These are phyloP conservation scores for Quercus wislizeni DNA, from an alignment of 306 rosid genomes.

Conservation along the genomic window DNA sequence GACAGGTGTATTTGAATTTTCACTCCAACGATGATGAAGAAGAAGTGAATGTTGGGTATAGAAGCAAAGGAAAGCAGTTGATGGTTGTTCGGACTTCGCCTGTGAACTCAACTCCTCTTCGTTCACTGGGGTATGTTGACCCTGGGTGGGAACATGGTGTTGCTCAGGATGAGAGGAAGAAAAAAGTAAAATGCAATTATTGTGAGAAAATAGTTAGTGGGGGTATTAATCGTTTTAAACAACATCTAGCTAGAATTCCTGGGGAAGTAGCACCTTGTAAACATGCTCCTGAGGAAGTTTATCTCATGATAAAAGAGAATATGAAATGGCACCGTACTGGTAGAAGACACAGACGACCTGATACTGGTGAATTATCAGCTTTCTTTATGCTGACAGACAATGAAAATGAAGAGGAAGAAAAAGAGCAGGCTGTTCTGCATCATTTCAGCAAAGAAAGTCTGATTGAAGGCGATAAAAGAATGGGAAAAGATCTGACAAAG, in stretches of 20 bases:
- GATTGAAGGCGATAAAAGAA: constrained; percentile 58
- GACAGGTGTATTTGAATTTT: constrained; percentile 66
- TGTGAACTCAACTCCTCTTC: constrained; percentile 64
- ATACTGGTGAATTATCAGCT: constrained; percentile 52
- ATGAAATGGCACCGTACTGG: constrained; percentile 99
- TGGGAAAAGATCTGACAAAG: constrained; percentile 55
- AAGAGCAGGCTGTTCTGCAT: constrained; percentile 52
- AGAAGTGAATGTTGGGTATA: constrained; percentile 57
- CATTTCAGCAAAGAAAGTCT: constrained; percentile 59
- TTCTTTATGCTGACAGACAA: constrained; percentile 65
- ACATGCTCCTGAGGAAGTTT: constrained; percentile 90
- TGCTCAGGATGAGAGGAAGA: constrained; percentile 97
- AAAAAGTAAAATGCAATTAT: constrained; percentile 92
- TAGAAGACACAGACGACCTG: constrained; percentile 72
- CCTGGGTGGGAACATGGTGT: constrained; percentile 99
- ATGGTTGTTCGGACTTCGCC: constrained; percentile 54
- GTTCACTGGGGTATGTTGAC: constrained; percentile 87
- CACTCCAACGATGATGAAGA: constrained; percentile 74
- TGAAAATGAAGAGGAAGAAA: constrained; percentile 76
- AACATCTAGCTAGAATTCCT: constrained; percentile 95
- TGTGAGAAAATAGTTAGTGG: constrained; percentile 94
- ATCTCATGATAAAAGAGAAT: constrained; percentile 81
- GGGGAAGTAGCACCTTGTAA: constrained; percentile 99
- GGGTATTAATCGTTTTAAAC: constrained; percentile 94
- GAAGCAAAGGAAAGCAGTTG: constrained; percentile 82